These are phyloP conservation scores for Vigna hirtella DNA, from an alignment of 306 rosid species.

Conservation along the genomic window DNA sequence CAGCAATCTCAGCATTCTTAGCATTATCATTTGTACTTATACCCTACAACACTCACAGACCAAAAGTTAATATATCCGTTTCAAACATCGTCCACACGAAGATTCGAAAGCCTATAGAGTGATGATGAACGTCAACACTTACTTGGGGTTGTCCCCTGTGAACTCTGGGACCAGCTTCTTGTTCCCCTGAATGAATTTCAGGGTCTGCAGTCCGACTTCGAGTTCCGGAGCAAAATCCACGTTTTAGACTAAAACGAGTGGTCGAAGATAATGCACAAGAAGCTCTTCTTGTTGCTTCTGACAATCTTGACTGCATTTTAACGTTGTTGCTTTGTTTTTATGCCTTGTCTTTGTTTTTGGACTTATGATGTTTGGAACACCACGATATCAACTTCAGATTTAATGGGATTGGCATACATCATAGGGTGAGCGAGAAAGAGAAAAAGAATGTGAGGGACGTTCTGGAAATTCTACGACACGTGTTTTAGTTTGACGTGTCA, in stretches of 20 bases:
- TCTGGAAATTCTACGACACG: constrained; percentile 56
- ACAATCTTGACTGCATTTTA: constrained; percentile 58
- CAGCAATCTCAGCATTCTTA: not conserved
- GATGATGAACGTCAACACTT: not conserved
- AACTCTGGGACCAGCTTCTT: constrained; percentile 53
- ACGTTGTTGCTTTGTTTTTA: not conserved
- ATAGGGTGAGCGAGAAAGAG: not conserved
- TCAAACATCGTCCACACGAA: no score
- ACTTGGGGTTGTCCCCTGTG: constrained; percentile 51
- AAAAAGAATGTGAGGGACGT: constrained; percentile 17
- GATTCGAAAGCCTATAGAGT: not conserved
- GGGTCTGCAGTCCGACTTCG: constrained; percentile 68
- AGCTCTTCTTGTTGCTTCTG: constrained; percentile 39
- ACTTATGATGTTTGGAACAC: not conserved
- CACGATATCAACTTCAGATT: not conserved
- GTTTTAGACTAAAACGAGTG: constrained; percentile 26
- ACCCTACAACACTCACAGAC: constrained; percentile 45
- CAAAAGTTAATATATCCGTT: not conserved
- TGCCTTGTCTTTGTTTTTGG: not conserved
- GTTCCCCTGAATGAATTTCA: constrained; percentile 61
- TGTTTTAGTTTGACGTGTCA: constrained; percentile 53
- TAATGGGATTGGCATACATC: not conserved
- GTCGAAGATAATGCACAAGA: constrained; percentile 6
- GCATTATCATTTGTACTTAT: constrained; percentile 28
- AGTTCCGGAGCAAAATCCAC: constrained; percentile 45